These are phyloP conservation scores for Acer negundo DNA, from an alignment of 345 rosid genomes.

Conservation along the genomic window DNA sequence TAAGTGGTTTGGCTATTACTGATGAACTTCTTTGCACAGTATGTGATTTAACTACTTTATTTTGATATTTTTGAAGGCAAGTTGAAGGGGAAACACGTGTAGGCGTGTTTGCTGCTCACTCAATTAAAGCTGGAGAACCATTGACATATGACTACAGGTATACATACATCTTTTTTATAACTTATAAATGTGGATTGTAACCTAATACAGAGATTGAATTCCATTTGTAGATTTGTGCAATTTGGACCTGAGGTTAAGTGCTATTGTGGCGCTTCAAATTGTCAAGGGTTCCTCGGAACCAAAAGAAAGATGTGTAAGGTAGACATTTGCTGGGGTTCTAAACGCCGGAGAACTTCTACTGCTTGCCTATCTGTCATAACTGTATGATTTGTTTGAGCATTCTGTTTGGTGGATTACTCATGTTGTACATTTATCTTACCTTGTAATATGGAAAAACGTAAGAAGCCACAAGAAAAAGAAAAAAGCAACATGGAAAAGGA, in stretches of 20 bases:
- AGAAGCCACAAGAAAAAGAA: background rate
- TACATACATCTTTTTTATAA: background rate
- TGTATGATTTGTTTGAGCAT: slow-evolving; percentile 22
- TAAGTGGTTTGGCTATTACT: background rate
- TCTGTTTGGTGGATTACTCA: slow-evolving; percentile 1
- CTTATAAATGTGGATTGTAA: background rate
- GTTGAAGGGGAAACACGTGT: slow-evolving; percentile 91
- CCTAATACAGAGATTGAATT: background rate
- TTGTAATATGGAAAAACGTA: background rate
- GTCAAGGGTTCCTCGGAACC: slow-evolving; percentile 81
- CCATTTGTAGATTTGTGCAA: slow-evolving; percentile 66
- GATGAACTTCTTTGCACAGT: background rate
- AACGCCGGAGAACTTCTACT: slow-evolving; percentile 72
- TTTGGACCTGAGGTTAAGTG: slow-evolving; percentile 93
- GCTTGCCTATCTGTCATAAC: slow-evolving; percentile 39
- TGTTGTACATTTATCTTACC: slow-evolving; percentile 17
- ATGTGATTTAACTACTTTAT: slow-evolving; percentile 2
- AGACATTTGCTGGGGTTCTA: slow-evolving; percentile 80
- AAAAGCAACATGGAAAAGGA: background rate
- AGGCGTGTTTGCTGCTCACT: slow-evolving; percentile 90
- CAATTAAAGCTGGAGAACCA: slow-evolving; percentile 76
- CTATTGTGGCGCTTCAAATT: slow-evolving; percentile 72
- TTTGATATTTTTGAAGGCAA: slow-evolving; percentile 54
- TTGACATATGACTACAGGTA: slow-evolving; percentile 96
- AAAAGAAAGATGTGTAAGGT: slow-evolving; percentile 58